Conservation (phyloP, 306 rosid species). For the Cucumis cinereus region DNA sequence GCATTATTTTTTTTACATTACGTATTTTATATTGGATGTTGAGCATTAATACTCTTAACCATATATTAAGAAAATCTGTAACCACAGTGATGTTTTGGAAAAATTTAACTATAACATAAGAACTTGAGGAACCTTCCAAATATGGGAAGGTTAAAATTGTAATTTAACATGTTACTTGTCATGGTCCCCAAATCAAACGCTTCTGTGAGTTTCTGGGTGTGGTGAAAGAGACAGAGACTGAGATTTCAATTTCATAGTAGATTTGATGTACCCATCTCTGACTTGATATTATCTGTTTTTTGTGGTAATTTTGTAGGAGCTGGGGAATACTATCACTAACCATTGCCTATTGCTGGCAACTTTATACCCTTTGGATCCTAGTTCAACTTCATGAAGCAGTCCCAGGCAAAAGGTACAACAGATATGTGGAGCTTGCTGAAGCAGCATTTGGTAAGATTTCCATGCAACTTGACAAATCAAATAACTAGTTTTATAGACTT, state of each 20-base stretch:
- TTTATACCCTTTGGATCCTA: slow-evolving; percentile 87
- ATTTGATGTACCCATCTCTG: neutral
- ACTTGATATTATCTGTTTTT: neutral
- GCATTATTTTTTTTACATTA: neutral
- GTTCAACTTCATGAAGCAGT: slow-evolving; percentile 99
- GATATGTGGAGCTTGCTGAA: slow-evolving; percentile 94
- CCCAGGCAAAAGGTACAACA: slow-evolving; percentile 94
- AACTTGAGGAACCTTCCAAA: neutral
- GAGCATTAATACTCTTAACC: neutral
- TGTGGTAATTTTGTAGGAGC: slow-evolving; percentile 42
- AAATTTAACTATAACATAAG: neutral
- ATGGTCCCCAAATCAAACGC: neutral
- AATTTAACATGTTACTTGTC: neutral
- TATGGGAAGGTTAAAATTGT: neutral
- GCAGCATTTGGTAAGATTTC: slow-evolving; percentile 86
- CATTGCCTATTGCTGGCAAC: slow-evolving; percentile 90
- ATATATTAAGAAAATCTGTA: neutral
- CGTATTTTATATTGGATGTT: neutral
- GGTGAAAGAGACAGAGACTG: neutral
- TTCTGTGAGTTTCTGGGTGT: neutral
- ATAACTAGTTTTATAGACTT: neutral
- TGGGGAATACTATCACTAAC: slow-evolving; percentile 93
- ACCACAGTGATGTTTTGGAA: neutral
- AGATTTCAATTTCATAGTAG: neutral
- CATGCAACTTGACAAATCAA: neutral